phyloP scores from a whole-genome alignment of 1,139 yeast species.

The Cylindricascospora bacillispora region DNA sequence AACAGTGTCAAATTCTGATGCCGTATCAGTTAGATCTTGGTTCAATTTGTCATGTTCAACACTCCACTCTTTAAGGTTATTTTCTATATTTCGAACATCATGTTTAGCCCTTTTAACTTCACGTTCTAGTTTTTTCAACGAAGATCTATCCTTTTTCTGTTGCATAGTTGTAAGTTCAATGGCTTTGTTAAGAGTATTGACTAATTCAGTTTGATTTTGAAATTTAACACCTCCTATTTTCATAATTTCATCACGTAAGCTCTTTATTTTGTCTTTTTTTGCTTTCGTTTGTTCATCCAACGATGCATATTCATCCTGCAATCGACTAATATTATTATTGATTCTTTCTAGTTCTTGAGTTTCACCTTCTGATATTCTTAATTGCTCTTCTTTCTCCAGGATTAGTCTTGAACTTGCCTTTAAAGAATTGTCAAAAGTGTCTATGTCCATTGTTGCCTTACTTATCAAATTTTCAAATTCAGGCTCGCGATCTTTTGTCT shows the following conservation, averaged over 20 bases:
- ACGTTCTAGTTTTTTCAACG: conserved; percentile 52
- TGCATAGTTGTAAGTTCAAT: conserved; percentile 21
- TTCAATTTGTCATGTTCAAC: conserved; percentile 29
- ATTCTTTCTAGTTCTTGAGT: conserved; percentile 31
- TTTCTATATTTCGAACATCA: conserved; percentile 45
- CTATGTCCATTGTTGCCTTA: conserved; percentile 51
- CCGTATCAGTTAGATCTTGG: conserved; percentile 25
- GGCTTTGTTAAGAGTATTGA: conserved; percentile 18
- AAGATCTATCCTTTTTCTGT: conserved; percentile 47
- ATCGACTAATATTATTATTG: conserved; percentile 18
- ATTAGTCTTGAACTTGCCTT: conserved; percentile 19
- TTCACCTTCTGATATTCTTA: conserved; percentile 6
- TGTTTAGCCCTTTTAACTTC: conserved; percentile 48
- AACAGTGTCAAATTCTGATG: neutral
- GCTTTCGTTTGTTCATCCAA: conserved; percentile 45
- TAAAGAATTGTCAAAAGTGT: conserved; percentile 34
- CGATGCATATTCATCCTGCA: conserved; percentile 20
- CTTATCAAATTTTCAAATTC: conserved; percentile 54
- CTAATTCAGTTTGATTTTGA: conserved; percentile 69
- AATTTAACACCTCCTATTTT: conserved; percentile 85
- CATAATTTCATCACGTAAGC: conserved; percentile 66
- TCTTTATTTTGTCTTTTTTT: conserved; percentile 45
- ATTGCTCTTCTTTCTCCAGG: conserved; percentile 18
- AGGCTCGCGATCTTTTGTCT: conserved; percentile 54
- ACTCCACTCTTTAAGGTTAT: conserved; percentile 24